These are phyloP conservation scores for Cyberlindnera bimundalis DNA, from an alignment of 805 yeast genomes.

Conservation along the genomic window DNA sequence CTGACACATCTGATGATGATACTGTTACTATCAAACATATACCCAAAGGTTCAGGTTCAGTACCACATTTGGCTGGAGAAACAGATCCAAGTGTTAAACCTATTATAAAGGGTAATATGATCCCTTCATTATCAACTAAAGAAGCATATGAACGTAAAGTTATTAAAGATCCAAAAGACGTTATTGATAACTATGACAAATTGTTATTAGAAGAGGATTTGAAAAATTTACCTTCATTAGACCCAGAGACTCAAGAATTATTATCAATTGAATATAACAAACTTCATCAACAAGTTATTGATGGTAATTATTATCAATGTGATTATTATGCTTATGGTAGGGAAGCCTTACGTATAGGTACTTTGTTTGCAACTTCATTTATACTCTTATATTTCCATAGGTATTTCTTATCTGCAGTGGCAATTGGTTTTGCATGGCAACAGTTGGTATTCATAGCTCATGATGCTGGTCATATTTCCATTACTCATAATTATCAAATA, in stretches of 20 bases:
- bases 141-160: constrained; percentile 29
- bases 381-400: constrained; percentile 44
- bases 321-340: constrained; percentile 69
- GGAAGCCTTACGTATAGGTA: constrained; percentile 58
- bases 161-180: constrained; percentile 53
- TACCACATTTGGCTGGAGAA: too few species aligned
- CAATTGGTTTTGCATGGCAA: constrained; percentile 81
- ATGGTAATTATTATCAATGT: constrained; percentile 66
- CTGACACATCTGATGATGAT: too few species aligned
- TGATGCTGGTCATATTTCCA: constrained; percentile 84
- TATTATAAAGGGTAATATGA: constrained; percentile 45
- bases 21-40: too few species aligned
- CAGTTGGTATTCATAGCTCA: constrained; percentile 86
- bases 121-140: constrained; percentile 37
- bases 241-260: constrained; percentile 57
- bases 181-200: constrained; percentile 58
- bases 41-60: too few species aligned
- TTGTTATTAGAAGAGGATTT: constrained; percentile 52
- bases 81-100: constrained; percentile 41
- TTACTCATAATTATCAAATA: constrained; percentile 72
- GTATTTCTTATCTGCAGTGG: constrained; percentile 55
- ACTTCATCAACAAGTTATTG: constrained; percentile 52
- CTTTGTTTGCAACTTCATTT: constrained; percentile 49
- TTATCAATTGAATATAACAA: constrained; percentile 56
- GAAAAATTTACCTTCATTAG: constrained; percentile 57